A percentile compares a stretch with the other conserved stretches of the same genome.
Conservation (phyloP, 306 rosid genomes). For the Rosa rugosa region DNA sequence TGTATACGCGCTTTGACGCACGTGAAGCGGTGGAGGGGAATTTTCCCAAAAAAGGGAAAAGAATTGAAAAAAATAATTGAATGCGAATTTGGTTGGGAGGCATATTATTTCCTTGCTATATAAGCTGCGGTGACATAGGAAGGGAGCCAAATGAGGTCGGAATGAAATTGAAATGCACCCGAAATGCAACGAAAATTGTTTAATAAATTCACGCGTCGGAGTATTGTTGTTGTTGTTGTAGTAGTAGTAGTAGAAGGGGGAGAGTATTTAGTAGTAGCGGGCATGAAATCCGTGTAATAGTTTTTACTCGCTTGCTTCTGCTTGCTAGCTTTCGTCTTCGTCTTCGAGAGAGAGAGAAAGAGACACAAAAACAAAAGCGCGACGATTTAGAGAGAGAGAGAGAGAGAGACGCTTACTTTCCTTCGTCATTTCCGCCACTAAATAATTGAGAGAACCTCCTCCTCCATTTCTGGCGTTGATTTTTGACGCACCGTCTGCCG, state of each 20-base stretch:
- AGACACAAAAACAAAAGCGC: constrained; percentile 22
- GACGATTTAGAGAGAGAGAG: constrained; percentile 43
- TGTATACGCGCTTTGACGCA: background rate
- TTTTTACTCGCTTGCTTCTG: background rate
- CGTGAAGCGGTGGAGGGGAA: background rate
- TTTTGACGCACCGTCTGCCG: background rate
- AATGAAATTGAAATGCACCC: constrained; percentile 83
- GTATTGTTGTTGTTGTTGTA: constrained; percentile 12
- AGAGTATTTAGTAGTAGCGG: background rate
- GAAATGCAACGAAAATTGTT: constrained; percentile 59
- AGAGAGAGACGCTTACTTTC: constrained; percentile 48
- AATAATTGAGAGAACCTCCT: no score
- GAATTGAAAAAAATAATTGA: background rate
- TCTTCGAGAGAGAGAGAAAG: background rate
- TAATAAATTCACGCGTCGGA: constrained; percentile 82
- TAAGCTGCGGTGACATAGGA: constrained; percentile 36
- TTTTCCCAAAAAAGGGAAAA: background rate
- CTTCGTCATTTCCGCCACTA: constrained; percentile 62
- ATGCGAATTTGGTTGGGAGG: background rate
- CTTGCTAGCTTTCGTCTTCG: constrained; percentile 37
- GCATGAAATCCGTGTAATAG: constrained; percentile 76
- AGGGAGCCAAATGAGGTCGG: constrained; percentile 73
- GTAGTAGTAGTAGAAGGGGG: background rate
- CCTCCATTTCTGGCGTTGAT: constrained; percentile 11
- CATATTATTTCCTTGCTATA: constrained; percentile 17